A percentile compares a stretch with the other conserved stretches of the same genome.
phyloP scores from a whole-genome alignment of 176 grass and related monocot genomes.

The Alloteropsis semialata region DNA sequence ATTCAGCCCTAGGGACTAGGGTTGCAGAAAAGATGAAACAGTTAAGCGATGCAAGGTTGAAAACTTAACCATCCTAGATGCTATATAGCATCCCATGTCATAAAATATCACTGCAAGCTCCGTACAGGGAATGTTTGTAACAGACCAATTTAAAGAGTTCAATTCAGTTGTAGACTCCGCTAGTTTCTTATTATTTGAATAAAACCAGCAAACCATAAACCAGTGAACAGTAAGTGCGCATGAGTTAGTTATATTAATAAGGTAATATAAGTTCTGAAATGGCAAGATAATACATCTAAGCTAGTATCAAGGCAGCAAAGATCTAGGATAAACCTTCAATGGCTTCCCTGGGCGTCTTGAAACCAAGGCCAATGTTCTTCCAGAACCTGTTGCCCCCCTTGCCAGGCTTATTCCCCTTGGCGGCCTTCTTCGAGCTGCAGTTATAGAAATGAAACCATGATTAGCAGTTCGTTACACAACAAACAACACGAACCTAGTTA shows the following conservation, averaged over 20 bases:
- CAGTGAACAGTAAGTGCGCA: not conserved
- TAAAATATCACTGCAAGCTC: not conserved
- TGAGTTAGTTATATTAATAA: not conserved
- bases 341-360: conserved; percentile 27
- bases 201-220: not conserved
- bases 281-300: not conserved
- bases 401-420: conserved; percentile 33
- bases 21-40: too few relatives aligned
- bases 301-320: not conserved
- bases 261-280: not conserved
- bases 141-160: not conserved
- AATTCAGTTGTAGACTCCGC: not conserved
- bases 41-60: too few relatives aligned
- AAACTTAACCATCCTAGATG: not conserved
- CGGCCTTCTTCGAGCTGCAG: conserved; percentile 14
- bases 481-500: not conserved
- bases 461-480: not conserved
- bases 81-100: not conserved
- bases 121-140: not conserved
- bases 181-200: not conserved
- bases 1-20: not conserved
- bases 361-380: conserved; percentile 33
- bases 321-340: conserved; percentile 24
- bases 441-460: not conserved
- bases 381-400: conserved; percentile 36